Evolutionary conservation across 306 rosid species (phyloP).

Genomic region (Ormosia semicastrata): DNA sequence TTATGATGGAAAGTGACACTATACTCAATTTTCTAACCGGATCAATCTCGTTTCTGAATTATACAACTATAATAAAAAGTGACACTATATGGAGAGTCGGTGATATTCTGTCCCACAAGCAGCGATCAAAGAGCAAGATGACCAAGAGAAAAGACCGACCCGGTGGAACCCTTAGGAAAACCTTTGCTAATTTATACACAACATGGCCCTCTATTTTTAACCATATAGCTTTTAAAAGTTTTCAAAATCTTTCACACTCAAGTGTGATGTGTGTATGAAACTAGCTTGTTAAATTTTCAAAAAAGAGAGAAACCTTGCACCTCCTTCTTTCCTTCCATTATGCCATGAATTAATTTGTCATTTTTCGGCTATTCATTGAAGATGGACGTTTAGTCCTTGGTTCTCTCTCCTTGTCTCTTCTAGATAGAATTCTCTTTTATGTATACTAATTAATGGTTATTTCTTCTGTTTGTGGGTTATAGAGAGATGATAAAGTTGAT

Average conservation of each 20-base stretch:
- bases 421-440: neutral
- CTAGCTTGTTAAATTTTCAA: slow-evolving; percentile 8
- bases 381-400: slow-evolving; percentile 25
- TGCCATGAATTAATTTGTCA: slow-evolving; percentile 48
- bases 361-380: slow-evolving; percentile 41
- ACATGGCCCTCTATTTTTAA: neutral
- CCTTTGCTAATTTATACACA: slow-evolving; percentile 15
- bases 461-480: neutral
- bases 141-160: slow-evolving; percentile 42
- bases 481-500: neutral
- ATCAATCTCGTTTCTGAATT: too few species aligned
- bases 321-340: slow-evolving; percentile 33
- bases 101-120: slow-evolving; percentile 59
- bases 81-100: slow-evolving; percentile 36
- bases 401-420: slow-evolving; percentile 23
- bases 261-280: neutral
- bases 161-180: slow-evolving; percentile 60
- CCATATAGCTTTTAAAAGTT: slow-evolving; percentile 16
- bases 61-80: too few species aligned
- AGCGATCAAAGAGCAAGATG: slow-evolving; percentile 44
- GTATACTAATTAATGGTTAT: neutral
- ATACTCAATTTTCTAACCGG: too few species aligned
- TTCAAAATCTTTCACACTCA: slow-evolving; percentile 14
- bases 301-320: slow-evolving; percentile 4
- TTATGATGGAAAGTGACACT: too few species aligned